Base-by-base conservation (phyloP, 2,329 filamentous ascomycete species). In the Ascocoryne sarcoides region DNA sequence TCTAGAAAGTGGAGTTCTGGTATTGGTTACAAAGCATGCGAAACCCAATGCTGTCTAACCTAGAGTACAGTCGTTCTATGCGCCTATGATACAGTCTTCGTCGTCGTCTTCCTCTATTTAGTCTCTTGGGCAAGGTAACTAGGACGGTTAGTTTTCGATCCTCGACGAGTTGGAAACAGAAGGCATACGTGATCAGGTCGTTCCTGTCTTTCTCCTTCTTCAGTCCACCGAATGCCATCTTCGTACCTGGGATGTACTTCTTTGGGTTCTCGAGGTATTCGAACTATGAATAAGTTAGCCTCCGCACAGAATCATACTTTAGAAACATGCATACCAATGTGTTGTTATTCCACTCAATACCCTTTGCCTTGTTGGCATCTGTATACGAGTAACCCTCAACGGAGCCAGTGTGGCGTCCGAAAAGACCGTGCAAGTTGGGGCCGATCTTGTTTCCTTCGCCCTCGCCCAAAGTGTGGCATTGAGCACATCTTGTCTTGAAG, bases 171-270 rank as follows among this genome's bases (percentile, higher is more conserved):
- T 29, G 3, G 23, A 14, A 23, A 41, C 15, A 5, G n/a, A 29
- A 23, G 23, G 77, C 83, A 60, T 84, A 90, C 83, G 87, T 88
- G 79, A 98, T 95, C 61, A 98, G 76, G 70, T 98, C 90, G 68
- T 96, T 95, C 68, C 92, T 80, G 75, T 96, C 92, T 85, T 96
- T 96, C 65, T 80, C 79, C 86, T 98, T 98, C 89, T 98, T 98
- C 64, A 98, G 79, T 68, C 92, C 92, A 73, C 92, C 92, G 66
- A 96, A 98, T 61, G 92, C 92, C 92, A 98, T 98, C 87, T 96
- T 98, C 74, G 92, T 98, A 59, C 92, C 92, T 58, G 92, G 92
- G 54, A 98, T 95, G 81, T 89, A 98, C 79, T 96, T 96, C 84
- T 98, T 98, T 73, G 92, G 92, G 84, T 96, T 96, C 80, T 98